phyloP scores from a whole-genome alignment of 495 filamentous ascomycete genomes.

The Terfezia claveryi region DNA sequence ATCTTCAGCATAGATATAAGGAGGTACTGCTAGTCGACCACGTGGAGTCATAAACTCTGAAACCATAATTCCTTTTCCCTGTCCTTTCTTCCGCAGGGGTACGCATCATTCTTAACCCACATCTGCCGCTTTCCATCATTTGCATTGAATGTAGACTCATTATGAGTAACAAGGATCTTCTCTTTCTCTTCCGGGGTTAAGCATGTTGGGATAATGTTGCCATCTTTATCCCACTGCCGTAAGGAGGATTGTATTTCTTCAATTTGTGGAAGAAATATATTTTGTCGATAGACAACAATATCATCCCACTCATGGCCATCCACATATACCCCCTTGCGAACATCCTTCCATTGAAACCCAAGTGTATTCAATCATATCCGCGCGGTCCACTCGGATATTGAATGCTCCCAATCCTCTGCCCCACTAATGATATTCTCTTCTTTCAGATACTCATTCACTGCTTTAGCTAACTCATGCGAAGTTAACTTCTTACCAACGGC shows the following conservation, averaged over 20 bases:
- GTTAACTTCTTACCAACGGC: background rate
- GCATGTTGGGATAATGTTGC: background rate
- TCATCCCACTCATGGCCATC: background rate
- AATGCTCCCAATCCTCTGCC: background rate
- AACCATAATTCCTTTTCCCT: slow-evolving; percentile 4
- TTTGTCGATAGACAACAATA: background rate
- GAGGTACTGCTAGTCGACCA: background rate
- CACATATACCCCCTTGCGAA: background rate
- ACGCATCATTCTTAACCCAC: slow-evolving; percentile 1
- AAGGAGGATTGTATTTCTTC: too few relatives aligned
- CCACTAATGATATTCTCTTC: background rate
- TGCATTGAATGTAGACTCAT: slow-evolving; percentile 5
- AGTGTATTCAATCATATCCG: background rate
- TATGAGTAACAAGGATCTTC: background rate
- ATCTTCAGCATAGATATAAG: background rate
- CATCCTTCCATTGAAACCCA: background rate
- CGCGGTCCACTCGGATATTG: background rate
- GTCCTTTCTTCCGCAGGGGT: background rate
- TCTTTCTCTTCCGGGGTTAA: background rate
- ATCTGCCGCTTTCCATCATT: slow-evolving; percentile 1
- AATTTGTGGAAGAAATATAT: background rate
- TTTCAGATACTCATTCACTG: background rate
- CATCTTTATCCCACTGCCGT: background rate
- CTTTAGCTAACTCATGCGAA: background rate
- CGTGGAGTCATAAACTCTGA: slow-evolving; percentile 2